Evolutionary conservation across 1,284 basidiomycete genomes (phyloP).

Genomic region (Bjerkandera adusta): DNA sequence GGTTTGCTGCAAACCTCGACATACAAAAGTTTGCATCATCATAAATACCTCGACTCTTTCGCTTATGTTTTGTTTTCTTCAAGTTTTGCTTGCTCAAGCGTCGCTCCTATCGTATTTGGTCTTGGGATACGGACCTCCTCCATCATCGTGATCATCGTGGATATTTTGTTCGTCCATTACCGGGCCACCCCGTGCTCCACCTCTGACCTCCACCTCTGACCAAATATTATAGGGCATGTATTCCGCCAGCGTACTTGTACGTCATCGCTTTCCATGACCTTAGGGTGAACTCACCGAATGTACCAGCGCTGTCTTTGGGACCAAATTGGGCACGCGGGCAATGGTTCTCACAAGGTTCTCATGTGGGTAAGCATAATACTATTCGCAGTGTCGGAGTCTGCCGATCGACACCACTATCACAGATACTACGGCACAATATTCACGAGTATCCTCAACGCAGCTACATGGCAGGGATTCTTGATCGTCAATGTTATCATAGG

Average conservation of each 20-base stretch:
- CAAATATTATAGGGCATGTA: constrained; percentile 18
- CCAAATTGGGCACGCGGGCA: constrained; percentile 56
- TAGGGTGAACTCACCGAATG: too few relatives aligned
- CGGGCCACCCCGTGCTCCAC: too few relatives aligned
- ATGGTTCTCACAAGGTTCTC: constrained; percentile 63
- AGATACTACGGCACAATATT: constrained; percentile 64
- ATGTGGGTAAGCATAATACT: constrained; percentile 37
- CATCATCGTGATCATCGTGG: constrained; percentile 49
- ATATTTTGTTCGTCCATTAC: constrained; percentile 47
- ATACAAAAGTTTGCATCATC: constrained; percentile 40
- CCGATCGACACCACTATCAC: background rate
- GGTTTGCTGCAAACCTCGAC: constrained; percentile 64
- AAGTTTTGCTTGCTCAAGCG: constrained; percentile 53
- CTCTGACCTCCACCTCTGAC: background rate
- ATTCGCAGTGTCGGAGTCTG: background rate
- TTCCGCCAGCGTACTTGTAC: constrained; percentile 52
- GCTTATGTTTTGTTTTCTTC: background rate
- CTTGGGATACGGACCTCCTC: constrained; percentile 51
- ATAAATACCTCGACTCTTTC: background rate
- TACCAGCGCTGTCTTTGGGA: constrained; percentile 54
- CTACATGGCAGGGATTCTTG: constrained; percentile 64
- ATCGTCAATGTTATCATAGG: constrained; percentile 74
- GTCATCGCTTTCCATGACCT: constrained; percentile 25
- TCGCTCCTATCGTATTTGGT: constrained; percentile 57
- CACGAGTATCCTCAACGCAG: constrained; percentile 60